These are phyloP conservation scores for Eucalyptus sideroxylon DNA, from an alignment of 345 rosid genomes.

Conservation along the genomic window DNA sequence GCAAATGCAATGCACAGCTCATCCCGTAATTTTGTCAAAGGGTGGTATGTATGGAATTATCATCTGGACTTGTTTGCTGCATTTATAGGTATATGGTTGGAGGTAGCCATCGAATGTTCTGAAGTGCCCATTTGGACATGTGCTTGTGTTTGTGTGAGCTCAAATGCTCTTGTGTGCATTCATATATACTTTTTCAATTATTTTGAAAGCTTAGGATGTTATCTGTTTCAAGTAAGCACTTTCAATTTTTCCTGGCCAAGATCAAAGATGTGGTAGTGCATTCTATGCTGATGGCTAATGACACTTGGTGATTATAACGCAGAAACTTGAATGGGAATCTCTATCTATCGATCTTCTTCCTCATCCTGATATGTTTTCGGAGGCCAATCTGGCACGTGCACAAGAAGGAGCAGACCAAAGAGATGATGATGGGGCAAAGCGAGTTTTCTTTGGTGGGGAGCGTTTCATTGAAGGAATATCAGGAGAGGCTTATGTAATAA, in stretches of 20 bases:
- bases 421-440: constrained; percentile 98
- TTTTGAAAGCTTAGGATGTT: neutral
- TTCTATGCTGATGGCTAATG: constrained; percentile 2
- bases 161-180: neutral
- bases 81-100: neutral
- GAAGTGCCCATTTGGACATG: neutral
- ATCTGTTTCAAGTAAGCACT: neutral
- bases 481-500: constrained; percentile 86
- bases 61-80: neutral
- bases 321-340: constrained; percentile 99
- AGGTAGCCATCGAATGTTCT: neutral
- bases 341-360: constrained; percentile 97
- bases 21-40: neutral
- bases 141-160: neutral
- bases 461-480: constrained; percentile 94
- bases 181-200: neutral
- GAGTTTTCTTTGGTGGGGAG: constrained; percentile 99
- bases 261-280: neutral
- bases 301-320: constrained; percentile 18
- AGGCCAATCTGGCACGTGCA: constrained; percentile 66
- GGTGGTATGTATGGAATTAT: neutral
- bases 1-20: neutral
- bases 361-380: constrained; percentile 99
- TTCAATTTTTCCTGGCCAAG: neutral
- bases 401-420: constrained; percentile 53